Evolutionary conservation across 768 basidiomycete genomes (phyloP).

Genomic region (Tulasnella sp.): DNA sequence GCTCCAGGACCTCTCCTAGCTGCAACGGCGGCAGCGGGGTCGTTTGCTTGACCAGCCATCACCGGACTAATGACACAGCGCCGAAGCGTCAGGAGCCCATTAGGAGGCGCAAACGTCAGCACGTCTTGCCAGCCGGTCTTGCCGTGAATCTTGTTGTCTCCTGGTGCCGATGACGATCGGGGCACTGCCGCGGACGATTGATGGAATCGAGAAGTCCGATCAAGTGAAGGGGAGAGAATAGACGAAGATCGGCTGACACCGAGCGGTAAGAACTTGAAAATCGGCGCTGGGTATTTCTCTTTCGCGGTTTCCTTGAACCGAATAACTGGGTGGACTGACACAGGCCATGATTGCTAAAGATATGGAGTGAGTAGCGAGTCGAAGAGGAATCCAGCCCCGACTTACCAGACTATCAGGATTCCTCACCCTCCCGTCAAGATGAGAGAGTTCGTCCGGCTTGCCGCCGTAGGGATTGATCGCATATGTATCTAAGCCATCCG

Average conservation of each 20-base stretch:
- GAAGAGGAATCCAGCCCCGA: neutral
- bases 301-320: conserved; percentile 41
- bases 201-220: neutral
- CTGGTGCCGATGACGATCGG: conserved; percentile 3
- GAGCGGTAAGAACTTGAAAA: conserved; percentile 16
- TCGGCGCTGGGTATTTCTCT: neutral
- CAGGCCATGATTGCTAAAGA: conserved; percentile 50
- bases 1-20: conserved; percentile 18
- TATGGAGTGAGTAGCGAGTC: conserved; percentile 19
- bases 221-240: conserved; percentile 9
- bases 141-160: neutral
- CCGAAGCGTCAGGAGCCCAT: conserved; percentile 14
- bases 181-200: neutral
- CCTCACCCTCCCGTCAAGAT: conserved; percentile 55
- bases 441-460: conserved; percentile 56
- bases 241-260: conserved; percentile 13
- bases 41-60: neutral
- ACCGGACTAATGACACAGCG: conserved; percentile 3
- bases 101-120: conserved; percentile 19
- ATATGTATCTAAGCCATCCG: conserved; percentile 57
- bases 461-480: conserved; percentile 77
- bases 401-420: conserved; percentile 41
- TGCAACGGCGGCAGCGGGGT: neutral
- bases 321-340: conserved; percentile 55
- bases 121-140: conserved; percentile 29